Conservation (phyloP, 306 rosid species). For the Casuarina glauca region DNA sequence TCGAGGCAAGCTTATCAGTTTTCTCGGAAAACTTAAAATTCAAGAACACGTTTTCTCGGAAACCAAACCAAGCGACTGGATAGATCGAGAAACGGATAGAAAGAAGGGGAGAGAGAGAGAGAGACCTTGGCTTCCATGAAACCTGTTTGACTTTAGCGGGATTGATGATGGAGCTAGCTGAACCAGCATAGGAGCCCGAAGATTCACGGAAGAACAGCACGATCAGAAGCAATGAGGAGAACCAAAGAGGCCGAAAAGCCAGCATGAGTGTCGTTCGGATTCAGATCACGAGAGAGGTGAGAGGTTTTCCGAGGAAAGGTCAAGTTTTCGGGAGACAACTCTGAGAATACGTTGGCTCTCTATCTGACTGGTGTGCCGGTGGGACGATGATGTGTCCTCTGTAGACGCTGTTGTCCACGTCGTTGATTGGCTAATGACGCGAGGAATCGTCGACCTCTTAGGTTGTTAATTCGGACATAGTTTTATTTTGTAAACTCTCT, state of each 20-base stretch:
- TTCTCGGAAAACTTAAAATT: background rate
- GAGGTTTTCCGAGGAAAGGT: conserved; percentile 18
- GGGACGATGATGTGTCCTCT: background rate
- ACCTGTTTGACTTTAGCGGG: conserved; percentile 90
- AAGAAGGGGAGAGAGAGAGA: background rate
- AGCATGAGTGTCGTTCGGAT: conserved; percentile 32
- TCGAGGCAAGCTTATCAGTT: background rate
- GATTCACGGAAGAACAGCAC: conserved; percentile 35
- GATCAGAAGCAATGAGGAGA: conserved; percentile 40
- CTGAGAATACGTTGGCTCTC: background rate
- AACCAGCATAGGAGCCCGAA: conserved; percentile 67
- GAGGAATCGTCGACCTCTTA: too few species aligned
- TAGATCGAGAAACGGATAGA: background rate
- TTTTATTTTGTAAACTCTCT: too few species aligned
- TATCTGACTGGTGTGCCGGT: background rate
- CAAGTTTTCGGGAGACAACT: conserved; percentile 1
- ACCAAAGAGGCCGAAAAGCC: conserved; percentile 29
- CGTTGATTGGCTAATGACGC: background rate
- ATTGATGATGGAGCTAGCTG: conserved; percentile 74
- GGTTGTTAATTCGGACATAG: background rate
- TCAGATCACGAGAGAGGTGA: conserved; percentile 11
- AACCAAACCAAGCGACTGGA: background rate
- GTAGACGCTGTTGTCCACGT: background rate
- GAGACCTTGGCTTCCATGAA: conserved; percentile 91
- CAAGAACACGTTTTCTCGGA: background rate